Evolutionary conservation across 169 alveolate genomes (phyloP), one percentile per base, ranked within the genome.

Genomic region (Cryptosporidium canis): DNA sequence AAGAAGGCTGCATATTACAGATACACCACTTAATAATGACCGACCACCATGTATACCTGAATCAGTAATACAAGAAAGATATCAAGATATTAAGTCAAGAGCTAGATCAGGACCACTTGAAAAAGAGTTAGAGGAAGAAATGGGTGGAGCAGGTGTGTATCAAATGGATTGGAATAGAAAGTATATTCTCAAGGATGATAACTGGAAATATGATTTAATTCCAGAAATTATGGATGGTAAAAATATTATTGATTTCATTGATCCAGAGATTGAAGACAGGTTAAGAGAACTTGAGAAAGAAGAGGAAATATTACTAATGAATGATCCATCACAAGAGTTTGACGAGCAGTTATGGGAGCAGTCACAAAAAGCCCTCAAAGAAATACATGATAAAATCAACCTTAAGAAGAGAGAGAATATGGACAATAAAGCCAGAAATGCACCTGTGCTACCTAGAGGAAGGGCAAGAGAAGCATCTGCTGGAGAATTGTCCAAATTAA

Each of bases 141-240:
- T 94, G 63, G 99, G 99, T 12, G 99, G 99, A 1, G 97, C 99
- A 29, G 99, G 99, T 14, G 99, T 97, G n/a, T 98, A 96, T 90
- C 94, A 95, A n/a, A 93, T 94, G 39, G 98, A 96, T 90, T 90
- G 94, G 71, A 93, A 97, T 56, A 95, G 93, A 85, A 91, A 94
- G 70, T 95, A 94, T 84, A 87, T 94, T 14, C 94, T 97, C 35
- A 98, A 93, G 39, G 90, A 96, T 71, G 98, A 95, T 14, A 97
- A 96, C 37, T 97, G 99, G 99, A 95, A 95, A 91, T 97, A 96
- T 93, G 99, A 98, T 93, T 97, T 95, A 67, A 95, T 97, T 83
- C 99, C 99, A 16, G 99, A 97, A 93, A 94, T 98, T 45, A 94
- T 96, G 92, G 96, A 97, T 53, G 99, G 99, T 48, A 97, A 97